A percentile compares a stretch with the other conserved stretches of the same genome.
Conservation (phyloP, 768 basidiomycete genomes). For the Collybia nuda region DNA sequence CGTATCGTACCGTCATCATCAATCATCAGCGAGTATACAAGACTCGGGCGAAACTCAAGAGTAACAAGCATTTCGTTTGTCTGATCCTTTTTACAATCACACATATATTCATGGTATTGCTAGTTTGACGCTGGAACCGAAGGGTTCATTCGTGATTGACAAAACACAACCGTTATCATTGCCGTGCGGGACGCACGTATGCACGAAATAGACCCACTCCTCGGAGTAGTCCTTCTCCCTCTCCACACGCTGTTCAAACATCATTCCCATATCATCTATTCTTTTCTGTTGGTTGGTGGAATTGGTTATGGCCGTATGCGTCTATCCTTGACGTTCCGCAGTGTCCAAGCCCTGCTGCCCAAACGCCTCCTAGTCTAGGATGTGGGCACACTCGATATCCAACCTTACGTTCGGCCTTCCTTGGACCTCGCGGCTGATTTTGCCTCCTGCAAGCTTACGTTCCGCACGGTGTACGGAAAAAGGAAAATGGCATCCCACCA, state of each 20-base stretch:
- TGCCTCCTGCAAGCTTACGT: slow-evolving; percentile 34
- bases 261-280: slow-evolving; percentile 53
- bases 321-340: slow-evolving; percentile 67
- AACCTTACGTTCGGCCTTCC: slow-evolving; percentile 26
- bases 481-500: slow-evolving; percentile 31
- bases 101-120: neutral
- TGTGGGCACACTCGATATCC: slow-evolving; percentile 62
- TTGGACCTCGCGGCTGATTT: slow-evolving; percentile 32
- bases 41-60: slow-evolving; percentile 47
- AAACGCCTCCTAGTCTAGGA: slow-evolving; percentile 65
- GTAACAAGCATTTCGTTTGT: slow-evolving; percentile 42
- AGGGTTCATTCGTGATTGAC: slow-evolving; percentile 65
- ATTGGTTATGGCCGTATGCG: slow-evolving; percentile 66
- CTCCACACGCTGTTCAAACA: slow-evolving; percentile 44
- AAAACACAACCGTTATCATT: slow-evolving; percentile 56
- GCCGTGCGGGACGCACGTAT: slow-evolving; percentile 61
- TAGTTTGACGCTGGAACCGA: slow-evolving; percentile 68
- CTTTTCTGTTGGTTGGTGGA: slow-evolving; percentile 68
- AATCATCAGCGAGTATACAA: slow-evolving; percentile 45
- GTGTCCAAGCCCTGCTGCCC: slow-evolving; percentile 59
- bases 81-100: neutral
- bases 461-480: slow-evolving; percentile 37
- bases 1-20: slow-evolving; percentile 53
- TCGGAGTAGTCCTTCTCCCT: slow-evolving; percentile 67
- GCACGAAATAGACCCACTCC: slow-evolving; percentile 63